These are phyloP conservation scores for Calonectria naviculata DNA, from an alignment of 2,329 filamentous ascomycete species.

Conservation along the genomic window DNA sequence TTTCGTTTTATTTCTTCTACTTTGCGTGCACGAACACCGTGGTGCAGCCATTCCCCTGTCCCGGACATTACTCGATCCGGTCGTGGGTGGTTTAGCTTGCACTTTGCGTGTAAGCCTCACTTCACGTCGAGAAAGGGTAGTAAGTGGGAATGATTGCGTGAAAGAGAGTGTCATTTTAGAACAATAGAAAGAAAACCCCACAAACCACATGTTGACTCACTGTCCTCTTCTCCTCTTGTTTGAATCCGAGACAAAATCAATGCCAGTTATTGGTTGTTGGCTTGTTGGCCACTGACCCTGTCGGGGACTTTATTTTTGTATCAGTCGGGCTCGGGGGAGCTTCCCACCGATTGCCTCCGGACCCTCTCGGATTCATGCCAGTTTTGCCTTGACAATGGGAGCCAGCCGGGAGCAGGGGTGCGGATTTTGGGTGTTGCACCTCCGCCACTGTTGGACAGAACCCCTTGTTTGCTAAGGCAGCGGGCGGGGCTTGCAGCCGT, in stretches of 20 bases:
- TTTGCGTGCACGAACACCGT: not conserved
- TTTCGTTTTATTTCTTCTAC: not conserved
- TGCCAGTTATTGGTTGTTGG: not conserved
- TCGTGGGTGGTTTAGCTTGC: not conserved
- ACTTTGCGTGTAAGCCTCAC: not conserved
- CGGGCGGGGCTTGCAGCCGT: not conserved
- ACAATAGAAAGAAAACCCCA: not conserved
- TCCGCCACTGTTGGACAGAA: no score
- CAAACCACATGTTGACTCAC: not conserved
- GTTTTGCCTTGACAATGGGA: no score
- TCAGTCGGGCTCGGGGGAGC: not conserved
- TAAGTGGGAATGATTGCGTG: not conserved
- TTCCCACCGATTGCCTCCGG: not conserved
- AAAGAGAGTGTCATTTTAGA: not conserved
- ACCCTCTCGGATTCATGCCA: not conserved
- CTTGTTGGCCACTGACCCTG: not conserved
- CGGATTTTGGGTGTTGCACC: not conserved
- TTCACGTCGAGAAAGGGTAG: not conserved
- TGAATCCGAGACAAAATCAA: not conserved
- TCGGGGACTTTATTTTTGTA: not conserved
- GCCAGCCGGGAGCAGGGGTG: not conserved
- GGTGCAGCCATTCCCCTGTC: not conserved
- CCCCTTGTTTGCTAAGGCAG: no score
- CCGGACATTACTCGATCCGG: constrained; percentile 17
- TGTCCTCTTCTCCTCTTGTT: not conserved